Base-by-base conservation (phyloP, 2,329 filamentous ascomycete genomes). In the Colletotrichum sp. region DNA sequence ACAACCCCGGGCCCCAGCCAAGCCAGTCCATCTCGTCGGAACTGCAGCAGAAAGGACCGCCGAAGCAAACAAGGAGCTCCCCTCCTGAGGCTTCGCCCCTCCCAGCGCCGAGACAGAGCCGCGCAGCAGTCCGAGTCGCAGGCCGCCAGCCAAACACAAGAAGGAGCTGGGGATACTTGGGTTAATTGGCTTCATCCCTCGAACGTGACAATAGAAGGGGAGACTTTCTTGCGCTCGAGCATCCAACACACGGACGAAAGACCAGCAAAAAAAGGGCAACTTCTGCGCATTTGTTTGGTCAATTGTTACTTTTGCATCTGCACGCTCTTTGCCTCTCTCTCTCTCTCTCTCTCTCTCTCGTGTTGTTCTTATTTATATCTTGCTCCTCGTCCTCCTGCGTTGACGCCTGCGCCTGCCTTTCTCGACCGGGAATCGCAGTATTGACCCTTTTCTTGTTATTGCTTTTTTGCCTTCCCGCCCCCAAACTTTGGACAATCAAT, bases 101-200 rank as follows among this genome's bases (percentile, higher is more conserved):
- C 27, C 54, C 68, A 34, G 24, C 61, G 36, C 62, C 69, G 55
- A 67, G 69, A 71, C 69, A 67, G 69, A 71, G 69, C 69, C 69
- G 63, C 69, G 63, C 47, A 54, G 61, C 67, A 70, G 67, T 57
- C 59, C 38, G 38, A 70, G 34, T 38, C 67, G 64, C 47, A 66
- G 31, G 9, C 31, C 9, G 31, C 31, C 31, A 33, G 29, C 47
- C 64, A 31, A 57, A 58, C 33, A 36, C 16, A 24, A 21, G 24
- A 16, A 58, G 29, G 38, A 29, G 62, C 63, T n/a, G 7, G 61
- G 61, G 9, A 24, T 18, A 21, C 36, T 51, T 64, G 61, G 18
- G 27, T 57, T 66, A 34, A 47, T 36, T 34, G 36, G 66, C 66
- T 61, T 61, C 57, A 68, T 68, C 66, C 66, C 55, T 43, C 64